phyloP scores from a whole-genome alignment of 148 eudicot species.

The Linanthus parryae region DNA sequence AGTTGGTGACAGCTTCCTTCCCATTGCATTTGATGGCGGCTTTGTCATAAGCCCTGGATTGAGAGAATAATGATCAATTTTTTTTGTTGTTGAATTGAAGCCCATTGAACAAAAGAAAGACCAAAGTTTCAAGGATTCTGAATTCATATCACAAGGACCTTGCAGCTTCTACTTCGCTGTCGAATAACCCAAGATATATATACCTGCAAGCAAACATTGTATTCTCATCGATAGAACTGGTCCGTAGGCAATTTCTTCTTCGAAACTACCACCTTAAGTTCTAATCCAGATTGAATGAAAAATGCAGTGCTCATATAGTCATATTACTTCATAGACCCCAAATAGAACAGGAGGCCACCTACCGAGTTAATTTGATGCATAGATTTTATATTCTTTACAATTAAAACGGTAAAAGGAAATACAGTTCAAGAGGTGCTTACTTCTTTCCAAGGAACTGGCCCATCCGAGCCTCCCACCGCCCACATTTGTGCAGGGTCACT shows the following conservation, averaged over 20 bases:
- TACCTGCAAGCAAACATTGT: constrained; percentile 71
- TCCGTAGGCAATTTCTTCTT: constrained; percentile 17
- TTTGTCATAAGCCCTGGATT: constrained; percentile 75
- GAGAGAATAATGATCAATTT: constrained; percentile 15
- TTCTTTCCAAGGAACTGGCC: constrained; percentile 81
- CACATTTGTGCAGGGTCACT: constrained; percentile 79
- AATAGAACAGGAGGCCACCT: background rate
- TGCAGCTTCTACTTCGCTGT: constrained; percentile 83
- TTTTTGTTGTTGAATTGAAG: constrained; percentile 15
- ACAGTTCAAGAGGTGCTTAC: constrained; percentile 22
- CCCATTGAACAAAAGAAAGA: too few relatives aligned
- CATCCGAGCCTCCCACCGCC: constrained; percentile 89
- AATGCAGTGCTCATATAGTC: background rate
- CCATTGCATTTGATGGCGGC: constrained; percentile 71
- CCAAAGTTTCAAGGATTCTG: constrained; percentile 9
- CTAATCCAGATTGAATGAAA: background rate
- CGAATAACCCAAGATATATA: constrained; percentile 84
- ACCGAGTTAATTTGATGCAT: too few relatives aligned
- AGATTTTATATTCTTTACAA: too few relatives aligned
- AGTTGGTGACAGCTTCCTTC: constrained; percentile 62
- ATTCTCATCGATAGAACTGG: constrained; percentile 34
- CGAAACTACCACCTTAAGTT: constrained; percentile 3
- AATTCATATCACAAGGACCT: constrained; percentile 50
- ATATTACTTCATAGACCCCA: background rate
- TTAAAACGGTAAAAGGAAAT: background rate